Evolutionary conservation across 768 basidiomycete genomes (phyloP), one percentile per base, ranked within the genome.

Genomic region (Xerocomus brunneocitrinus): DNA sequence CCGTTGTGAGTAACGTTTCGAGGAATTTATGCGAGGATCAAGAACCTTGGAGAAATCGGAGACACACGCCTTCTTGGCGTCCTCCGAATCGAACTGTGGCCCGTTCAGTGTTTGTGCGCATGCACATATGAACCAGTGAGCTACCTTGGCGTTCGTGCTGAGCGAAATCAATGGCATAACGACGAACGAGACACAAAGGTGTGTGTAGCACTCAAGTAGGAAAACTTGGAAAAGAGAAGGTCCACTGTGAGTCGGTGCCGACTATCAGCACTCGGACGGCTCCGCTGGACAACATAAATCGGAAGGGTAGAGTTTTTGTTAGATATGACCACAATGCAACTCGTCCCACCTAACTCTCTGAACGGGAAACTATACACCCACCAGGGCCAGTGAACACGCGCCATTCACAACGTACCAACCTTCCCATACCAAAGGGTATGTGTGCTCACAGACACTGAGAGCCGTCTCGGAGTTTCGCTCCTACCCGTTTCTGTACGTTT

Each of bases 11-110:
- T 42, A 7, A 19, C 2, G 12, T 2, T 22, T 9, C 4, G 39
- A 9, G n/a, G n/a, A 24, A 19, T 10, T n/a, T 25, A 8, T n/a
- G 19, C 42, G n/a, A 0, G 14, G 12, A 22, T 31, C 12, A 16
- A 24, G 44, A n/a, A 80, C 84, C 74, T 81, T 78, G 48, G 83
- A 82, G 61, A 87, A 80, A 55, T 83, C 78, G 14, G 76, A 68
- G 30, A 69, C 59, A 50, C 76, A 74, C 5, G 59, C 63, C 56
- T 70, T 73, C 34, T 63, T 65, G 43, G 68, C 70, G 25, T 63
- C 60, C 27, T 62, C 62, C 36, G 62, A 63, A 9, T 50, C 50
- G 9, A 61, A 12, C 57, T 62, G 39, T 35, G 25, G 4, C 24
- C 27, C 25, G 24, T 9, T 57, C n/a, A 50, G 35, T 8, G 3